A percentile compares a stretch with the other conserved stretches of the same genome.
Evolutionary conservation across 192 early-diverging fungal genomes (phyloP).

Genomic region (Rhizophagus clarus): DNA sequence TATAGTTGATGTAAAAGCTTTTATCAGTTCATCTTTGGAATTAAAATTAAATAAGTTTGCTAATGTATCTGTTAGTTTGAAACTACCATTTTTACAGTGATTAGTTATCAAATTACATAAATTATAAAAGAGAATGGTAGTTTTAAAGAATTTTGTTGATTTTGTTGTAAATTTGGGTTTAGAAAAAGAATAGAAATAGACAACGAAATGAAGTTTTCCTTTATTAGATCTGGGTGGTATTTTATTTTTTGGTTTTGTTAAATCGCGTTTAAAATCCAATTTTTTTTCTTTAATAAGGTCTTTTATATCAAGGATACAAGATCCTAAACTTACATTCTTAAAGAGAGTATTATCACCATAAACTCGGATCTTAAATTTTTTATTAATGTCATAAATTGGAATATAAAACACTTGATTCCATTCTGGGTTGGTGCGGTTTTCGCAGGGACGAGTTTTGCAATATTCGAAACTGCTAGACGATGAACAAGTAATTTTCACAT

Average conservation of each 20-base stretch:
- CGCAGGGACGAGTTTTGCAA: constrained; percentile 75
- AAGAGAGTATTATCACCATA: constrained; percentile 81
- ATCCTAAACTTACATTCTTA: constrained; percentile 75
- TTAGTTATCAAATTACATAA: neutral
- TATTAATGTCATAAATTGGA: constrained; percentile 70
- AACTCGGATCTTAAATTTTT: constrained; percentile 67
- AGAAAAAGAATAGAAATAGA: constrained; percentile 56
- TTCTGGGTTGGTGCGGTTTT: constrained; percentile 78
- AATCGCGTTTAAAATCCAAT: neutral
- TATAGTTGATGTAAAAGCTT: no score
- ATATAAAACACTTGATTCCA: constrained; percentile 92
- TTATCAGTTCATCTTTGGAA: neutral
- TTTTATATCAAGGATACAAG: constrained; percentile 57
- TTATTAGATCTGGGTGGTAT: constrained; percentile 45
- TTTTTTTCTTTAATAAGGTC: constrained; percentile 46
- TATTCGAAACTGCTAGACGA: constrained; percentile 50
- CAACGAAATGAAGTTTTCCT: constrained; percentile 58
- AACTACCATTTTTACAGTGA: constrained; percentile 13
- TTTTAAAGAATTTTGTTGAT: neutral
- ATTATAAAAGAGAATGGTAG: neutral
- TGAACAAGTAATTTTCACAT: constrained; percentile 66
- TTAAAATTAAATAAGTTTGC: constrained; percentile 25
- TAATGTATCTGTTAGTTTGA: neutral
- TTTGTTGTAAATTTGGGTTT: neutral
- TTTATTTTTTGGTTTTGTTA: neutral